Base-by-base conservation (phyloP, 1,139 yeast genomes). In the Saccharomycopsis hybrid region DNA sequence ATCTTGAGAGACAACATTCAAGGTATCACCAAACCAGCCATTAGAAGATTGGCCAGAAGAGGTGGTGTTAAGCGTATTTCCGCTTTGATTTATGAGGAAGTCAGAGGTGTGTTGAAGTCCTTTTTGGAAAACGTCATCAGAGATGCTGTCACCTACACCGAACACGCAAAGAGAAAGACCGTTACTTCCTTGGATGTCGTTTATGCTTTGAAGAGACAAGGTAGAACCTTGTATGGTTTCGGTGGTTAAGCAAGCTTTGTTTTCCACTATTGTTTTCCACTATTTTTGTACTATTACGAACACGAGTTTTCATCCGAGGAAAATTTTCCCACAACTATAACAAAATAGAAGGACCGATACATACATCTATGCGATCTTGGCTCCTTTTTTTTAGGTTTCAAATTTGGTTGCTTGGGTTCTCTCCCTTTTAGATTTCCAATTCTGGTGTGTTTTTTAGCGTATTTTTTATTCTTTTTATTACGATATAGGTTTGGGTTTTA, bases 1-100 rank as follows among this genome's bases (percentile, higher is more conserved):
- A 88, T 92, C 76, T 81, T 90, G 65, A 89, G 97, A 81, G 98
- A 92, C 74, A 92, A 92, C 89, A 90, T 92, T 63, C 97, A 90
- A 78, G 98, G 98, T 80, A 90, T 92, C 70, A 92, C 98, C 60
- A 92, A 92, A 82, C 98, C 98, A 71, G 98, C 98, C 67, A 92
- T 92, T 71, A 89, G 98, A 80, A 90, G 98, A 86, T 85, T 92
- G 68, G 98, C 98, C 56, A 90, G 98, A 84, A 89, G 98, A 87
- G 98, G 98, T 78, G 98, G 98, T 88, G 98, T 92, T 69, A 92
- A 92, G 85, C 96, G 97, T 85, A 92, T 92, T 66, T 90, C 97
- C 60, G 97, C 96, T 69, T 80, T 90, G 71, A 90, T 92, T 73
- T 92, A 92, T 78, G 97, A 92, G 77, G 97, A 90, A 80, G 96